Percentiles rank a stretch among this genome's conserved stretches.
Conservation (phyloP, 2,329 filamentous ascomycete species). For the Emergomyces orientalis region DNA sequence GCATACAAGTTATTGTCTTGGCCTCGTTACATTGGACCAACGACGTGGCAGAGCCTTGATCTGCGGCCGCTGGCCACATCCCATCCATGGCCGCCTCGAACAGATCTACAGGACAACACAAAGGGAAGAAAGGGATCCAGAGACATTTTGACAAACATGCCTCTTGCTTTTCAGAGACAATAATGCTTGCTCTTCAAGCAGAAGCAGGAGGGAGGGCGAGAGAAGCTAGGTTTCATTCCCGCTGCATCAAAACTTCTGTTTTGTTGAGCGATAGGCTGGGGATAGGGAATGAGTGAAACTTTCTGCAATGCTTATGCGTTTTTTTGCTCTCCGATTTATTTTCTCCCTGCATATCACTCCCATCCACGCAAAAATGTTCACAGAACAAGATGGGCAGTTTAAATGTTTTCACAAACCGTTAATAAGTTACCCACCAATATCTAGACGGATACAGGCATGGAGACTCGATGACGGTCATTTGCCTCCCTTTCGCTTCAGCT, state of each 20-base stretch:
- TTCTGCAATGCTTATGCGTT: neutral
- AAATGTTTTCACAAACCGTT: no score
- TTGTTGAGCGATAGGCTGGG: neutral
- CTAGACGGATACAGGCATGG: no score
- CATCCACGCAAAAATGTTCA: neutral
- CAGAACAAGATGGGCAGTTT: neutral
- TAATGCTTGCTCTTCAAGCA: neutral
- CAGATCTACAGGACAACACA: slow-evolving; percentile 14
- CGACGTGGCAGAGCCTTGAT: slow-evolving; percentile 16
- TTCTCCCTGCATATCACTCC: neutral
- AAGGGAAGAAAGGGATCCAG: slow-evolving; percentile 7
- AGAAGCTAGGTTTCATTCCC: slow-evolving; percentile 1
- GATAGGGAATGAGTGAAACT: neutral
- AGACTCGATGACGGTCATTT: neutral
- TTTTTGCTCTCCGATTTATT: neutral
- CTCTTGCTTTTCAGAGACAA: no score
- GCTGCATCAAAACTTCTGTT: neutral
- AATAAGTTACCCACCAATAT: no score
- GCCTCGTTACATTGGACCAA: slow-evolving; percentile 11
- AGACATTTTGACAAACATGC: no score
- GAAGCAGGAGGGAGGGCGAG: neutral
- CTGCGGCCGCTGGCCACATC: neutral
- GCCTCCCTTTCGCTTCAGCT: neutral
- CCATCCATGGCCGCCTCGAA: neutral
- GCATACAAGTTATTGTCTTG: neutral